A percentile compares a stretch with the other conserved stretches of the same genome.
Conservation (phyloP, 2,329 filamentous ascomycete genomes). For the Sporothrix inflata region DNA sequence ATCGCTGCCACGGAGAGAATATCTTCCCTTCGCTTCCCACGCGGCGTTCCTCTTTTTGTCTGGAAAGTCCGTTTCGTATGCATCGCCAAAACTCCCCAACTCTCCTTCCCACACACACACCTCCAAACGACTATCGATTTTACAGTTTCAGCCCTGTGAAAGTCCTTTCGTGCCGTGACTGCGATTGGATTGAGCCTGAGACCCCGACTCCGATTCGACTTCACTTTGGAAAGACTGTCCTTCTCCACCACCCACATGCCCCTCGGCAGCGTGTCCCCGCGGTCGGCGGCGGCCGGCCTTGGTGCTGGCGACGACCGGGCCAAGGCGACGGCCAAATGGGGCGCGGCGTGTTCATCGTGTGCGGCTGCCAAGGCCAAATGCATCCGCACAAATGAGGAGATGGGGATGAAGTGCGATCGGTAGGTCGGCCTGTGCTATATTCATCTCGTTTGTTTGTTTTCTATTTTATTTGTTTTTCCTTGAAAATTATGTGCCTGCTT, state of each 20-base stretch:
- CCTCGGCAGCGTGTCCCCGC: slow-evolving; percentile 7
- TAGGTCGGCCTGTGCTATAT: slow-evolving; percentile 22
- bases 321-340: slow-evolving; percentile 48
- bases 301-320: slow-evolving; percentile 19
- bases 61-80: background rate
- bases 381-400: slow-evolving; percentile 46
- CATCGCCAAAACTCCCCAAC: background rate
- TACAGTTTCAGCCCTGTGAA: background rate
- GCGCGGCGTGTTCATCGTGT: slow-evolving; percentile 53
- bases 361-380: slow-evolving; percentile 56
- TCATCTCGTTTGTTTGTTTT: background rate
- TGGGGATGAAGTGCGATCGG: slow-evolving; percentile 50
- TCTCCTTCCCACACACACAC: background rate
- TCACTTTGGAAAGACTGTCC: too few relatives aligned
- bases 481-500: background rate
- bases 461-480: background rate
- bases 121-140: background rate
- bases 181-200: too few relatives aligned
- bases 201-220: too few relatives aligned
- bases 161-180: too few relatives aligned
- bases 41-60: background rate
- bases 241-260: background rate
- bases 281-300: slow-evolving; percentile 1
- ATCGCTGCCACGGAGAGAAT: background rate
- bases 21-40: too few relatives aligned